Conservation (phyloP, 108 stramenopile species). For the Cyclotella atomus region DNA sequence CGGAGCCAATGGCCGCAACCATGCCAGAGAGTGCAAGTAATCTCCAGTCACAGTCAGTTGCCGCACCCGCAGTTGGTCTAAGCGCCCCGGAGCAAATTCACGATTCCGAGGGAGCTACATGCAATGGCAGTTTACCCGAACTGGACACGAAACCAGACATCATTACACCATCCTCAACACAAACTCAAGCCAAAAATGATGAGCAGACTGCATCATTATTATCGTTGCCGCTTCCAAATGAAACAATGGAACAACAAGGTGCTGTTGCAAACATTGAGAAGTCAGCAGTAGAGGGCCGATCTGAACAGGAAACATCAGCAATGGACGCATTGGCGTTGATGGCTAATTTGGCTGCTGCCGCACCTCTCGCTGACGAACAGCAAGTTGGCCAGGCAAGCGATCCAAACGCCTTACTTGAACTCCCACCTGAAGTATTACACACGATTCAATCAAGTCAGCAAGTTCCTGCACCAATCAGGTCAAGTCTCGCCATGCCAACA, state of each 20-base stretch:
- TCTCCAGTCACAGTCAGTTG: not conserved
- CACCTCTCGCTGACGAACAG: not conserved
- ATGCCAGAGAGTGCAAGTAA: too few relatives aligned
- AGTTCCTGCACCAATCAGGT: too few relatives aligned
- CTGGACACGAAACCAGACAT: not conserved
- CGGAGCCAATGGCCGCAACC: too few relatives aligned
- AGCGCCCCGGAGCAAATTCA: too few relatives aligned
- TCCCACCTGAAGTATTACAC: not conserved
- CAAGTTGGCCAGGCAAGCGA: too few relatives aligned
- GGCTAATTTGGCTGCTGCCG: not conserved
- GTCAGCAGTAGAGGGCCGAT: too few relatives aligned
- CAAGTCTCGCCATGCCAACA: too few relatives aligned
- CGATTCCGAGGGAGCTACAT: not conserved
- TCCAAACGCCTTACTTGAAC: not conserved
- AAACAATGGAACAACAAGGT: too few relatives aligned
- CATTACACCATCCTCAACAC: conserved; percentile 16
- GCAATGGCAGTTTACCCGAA: not conserved
- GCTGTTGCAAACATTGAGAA: too few relatives aligned
- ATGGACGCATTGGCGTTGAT: not conserved
- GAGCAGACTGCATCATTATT: not conserved
- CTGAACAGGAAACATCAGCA: too few relatives aligned
- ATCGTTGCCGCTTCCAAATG: too few relatives aligned
- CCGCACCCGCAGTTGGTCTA: too few relatives aligned
- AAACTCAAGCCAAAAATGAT: not conserved
- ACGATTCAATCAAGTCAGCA: not conserved